Conservation (phyloP, 2,329 filamentous ascomycete genomes). For the Dactylella cylindrospora region DNA sequence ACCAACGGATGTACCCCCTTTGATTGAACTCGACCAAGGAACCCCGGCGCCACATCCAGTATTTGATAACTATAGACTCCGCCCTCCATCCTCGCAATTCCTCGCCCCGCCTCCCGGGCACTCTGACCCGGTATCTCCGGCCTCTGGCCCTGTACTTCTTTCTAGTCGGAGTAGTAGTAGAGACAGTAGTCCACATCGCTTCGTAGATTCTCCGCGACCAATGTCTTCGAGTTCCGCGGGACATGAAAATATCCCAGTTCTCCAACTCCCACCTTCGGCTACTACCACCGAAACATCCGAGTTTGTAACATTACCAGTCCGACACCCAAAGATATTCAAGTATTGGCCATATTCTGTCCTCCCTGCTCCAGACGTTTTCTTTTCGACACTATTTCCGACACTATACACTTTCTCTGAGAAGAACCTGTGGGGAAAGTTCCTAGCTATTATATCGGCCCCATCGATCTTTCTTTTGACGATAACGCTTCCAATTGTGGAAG, state of each 20-base stretch:
- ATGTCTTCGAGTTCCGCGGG: constrained; percentile 16
- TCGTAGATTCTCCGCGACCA: constrained; percentile 23
- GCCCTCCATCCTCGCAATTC: constrained; percentile 26
- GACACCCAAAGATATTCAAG: constrained; percentile 59
- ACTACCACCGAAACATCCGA: constrained; percentile 25
- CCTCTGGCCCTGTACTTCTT: constrained; percentile 14
- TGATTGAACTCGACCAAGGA: constrained; percentile 23
- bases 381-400: constrained; percentile 81
- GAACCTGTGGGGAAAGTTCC: constrained; percentile 75
- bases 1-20: constrained; percentile 8
- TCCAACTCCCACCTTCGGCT: constrained; percentile 33
- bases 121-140: constrained; percentile 9
- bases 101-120: constrained; percentile 13
- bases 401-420: constrained; percentile 80
- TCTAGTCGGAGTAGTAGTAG: constrained; percentile 24
- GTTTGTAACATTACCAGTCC: constrained; percentile 25
- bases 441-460: constrained; percentile 81
- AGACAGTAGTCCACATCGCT: constrained; percentile 21
- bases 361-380: constrained; percentile 70
- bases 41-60: constrained; percentile 9
- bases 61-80: constrained; percentile 19
- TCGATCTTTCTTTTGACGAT: constrained; percentile 87
- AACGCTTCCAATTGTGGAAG: constrained; percentile 87
- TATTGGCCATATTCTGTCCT: constrained; percentile 83
- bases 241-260: constrained; percentile 28